Percentiles rank a stretch among this genome's conserved stretches.
These are phyloP conservation scores for Fusarium dlaminii DNA, from an alignment of 2,329 filamentous ascomycete species.

Conservation along the genomic window DNA sequence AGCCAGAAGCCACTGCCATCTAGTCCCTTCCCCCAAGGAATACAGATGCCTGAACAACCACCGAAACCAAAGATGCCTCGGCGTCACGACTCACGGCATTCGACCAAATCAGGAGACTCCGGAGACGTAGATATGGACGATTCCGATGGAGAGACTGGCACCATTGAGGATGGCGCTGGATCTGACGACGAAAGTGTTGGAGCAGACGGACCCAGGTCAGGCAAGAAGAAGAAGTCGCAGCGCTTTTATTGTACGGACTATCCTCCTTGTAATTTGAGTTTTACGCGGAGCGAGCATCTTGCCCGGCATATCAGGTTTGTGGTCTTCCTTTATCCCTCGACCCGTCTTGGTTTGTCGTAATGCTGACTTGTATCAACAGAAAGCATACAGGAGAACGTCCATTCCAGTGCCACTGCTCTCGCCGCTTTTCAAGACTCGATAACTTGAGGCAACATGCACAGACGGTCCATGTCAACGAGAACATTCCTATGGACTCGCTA, in stretches of 20 bases:
- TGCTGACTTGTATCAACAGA: slow-evolving; percentile 55
- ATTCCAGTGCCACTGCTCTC: slow-evolving; percentile 94
- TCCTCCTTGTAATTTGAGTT: slow-evolving; percentile 92
- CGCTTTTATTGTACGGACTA: slow-evolving; percentile 97
- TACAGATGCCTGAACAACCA: slow-evolving; percentile 55
- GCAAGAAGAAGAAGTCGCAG: slow-evolving; percentile 96
- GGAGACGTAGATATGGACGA: slow-evolving; percentile 82
- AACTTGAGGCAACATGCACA: slow-evolving; percentile 97
- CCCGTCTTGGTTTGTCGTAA: not conserved
- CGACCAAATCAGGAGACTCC: slow-evolving; percentile 67
- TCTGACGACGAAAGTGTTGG: slow-evolving; percentile 74
- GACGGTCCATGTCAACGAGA: slow-evolving; percentile 96
- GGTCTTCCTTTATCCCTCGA: not conserved
- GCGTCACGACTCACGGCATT: slow-evolving; percentile 66
- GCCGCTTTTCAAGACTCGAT: slow-evolving; percentile 92
- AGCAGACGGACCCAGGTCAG: slow-evolving; percentile 73
- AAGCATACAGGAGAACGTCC: slow-evolving; percentile 98
- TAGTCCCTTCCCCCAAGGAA: slow-evolving; percentile 61
- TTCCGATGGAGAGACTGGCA: slow-evolving; percentile 70
- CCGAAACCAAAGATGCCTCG: slow-evolving; percentile 52
- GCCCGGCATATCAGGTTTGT: slow-evolving; percentile 88
- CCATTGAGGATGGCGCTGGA: slow-evolving; percentile 59
- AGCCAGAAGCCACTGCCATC: slow-evolving; percentile 64
- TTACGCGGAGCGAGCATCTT: slow-evolving; percentile 94
- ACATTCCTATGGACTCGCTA: slow-evolving; percentile 92